phyloP scores from a whole-genome alignment of 2,329 filamentous ascomycete species.

The Ophiosphaerella narmari region DNA sequence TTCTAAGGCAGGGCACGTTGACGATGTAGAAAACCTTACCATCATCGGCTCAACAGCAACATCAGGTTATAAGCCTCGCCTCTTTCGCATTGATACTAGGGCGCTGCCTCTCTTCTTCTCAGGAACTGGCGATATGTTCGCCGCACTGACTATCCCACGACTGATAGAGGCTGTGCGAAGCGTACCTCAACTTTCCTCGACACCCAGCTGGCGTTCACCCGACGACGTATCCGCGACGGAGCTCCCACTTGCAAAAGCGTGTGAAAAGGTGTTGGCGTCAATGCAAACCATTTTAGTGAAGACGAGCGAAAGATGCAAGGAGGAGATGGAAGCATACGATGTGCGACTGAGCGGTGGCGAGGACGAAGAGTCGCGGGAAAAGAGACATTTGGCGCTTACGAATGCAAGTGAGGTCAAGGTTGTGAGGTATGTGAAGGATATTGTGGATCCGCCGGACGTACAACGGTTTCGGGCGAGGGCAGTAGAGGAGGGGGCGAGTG shows the following conservation, averaged over 20 bases:
- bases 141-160: conserved; percentile 83
- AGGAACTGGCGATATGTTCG: conserved; percentile 98
- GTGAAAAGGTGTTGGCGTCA: conserved; percentile 84
- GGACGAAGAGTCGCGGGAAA: conserved; percentile 57
- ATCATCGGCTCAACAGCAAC: conserved; percentile 79
- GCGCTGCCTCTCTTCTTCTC: conserved; percentile 92
- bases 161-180: conserved; percentile 78
- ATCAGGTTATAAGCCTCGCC: conserved; percentile 67
- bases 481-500: conserved; percentile 27
- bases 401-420: conserved; percentile 89
- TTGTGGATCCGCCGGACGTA: conserved; percentile 71
- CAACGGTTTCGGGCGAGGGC: conserved; percentile 62
- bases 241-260: conserved; percentile 80
- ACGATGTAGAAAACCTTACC: conserved; percentile 56
- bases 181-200: conserved; percentile 56
- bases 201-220: conserved; percentile 73
- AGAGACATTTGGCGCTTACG: conserved; percentile 69
- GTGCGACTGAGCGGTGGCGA: conserved; percentile 53
- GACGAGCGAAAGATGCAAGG: conserved; percentile 68
- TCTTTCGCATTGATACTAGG: conserved; percentile 87
- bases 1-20: conserved; percentile 19
- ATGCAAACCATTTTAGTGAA: conserved; percentile 84
- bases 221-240: conserved; percentile 72
- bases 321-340: conserved; percentile 60
- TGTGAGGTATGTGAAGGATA: conserved; percentile 71